Base-by-base conservation (phyloP, 306 rosid genomes). In the Macrotyloma uniflorum region DNA sequence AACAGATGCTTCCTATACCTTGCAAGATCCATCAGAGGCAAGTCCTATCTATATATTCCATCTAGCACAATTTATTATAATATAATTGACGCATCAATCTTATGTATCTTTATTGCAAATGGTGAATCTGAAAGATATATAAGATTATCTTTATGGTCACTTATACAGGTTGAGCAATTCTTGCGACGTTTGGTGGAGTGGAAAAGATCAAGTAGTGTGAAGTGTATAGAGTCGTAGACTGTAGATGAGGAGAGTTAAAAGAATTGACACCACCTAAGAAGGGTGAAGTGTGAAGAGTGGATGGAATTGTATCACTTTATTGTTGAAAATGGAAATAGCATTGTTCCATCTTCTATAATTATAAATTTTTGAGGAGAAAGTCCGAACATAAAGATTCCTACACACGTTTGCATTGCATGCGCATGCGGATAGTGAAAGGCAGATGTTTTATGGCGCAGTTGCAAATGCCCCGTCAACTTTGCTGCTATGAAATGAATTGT, bases 11-110 rank as follows among this genome's bases (percentile, higher is more conserved):
- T 86, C 97, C 57, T 92, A 87, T 79, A 86, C 92, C 11, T 68
- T 95, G 79, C 91, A 92, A 85, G 98, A 92, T 83, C 98, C 98
- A 87, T 80, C 93, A 12, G 93, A 95, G 95, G 98, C 77, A 85
- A 78, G 81, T 76, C 16, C 70, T 14, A 42, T 38, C 8, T 9
- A 42, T 24, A 63, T 51, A 54, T 38, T 24, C 15, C 36, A 76
- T 36, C 20, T 4, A 50, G 8, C 36, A 55, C 23, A n/a, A 43
- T 14, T 38, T 18, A 10, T 55, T 14, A 35, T 8, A 65, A 20
- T 8, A 11, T 55, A 55, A 55, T 24, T 42, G 14, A 26, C 13
- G 28, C 73, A 76, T 76, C 18, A 76, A 32, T 36, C 32, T 66
- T 35, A 4, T 64, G 5, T 75, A 32, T 40, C 59, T 76, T 64